A percentile compares a stretch with the other conserved stretches of the same genome.
These are phyloP conservation scores for Annulohypoxylon maeteangense DNA, from an alignment of 495 filamentous ascomycete species.

Conservation along the genomic window DNA sequence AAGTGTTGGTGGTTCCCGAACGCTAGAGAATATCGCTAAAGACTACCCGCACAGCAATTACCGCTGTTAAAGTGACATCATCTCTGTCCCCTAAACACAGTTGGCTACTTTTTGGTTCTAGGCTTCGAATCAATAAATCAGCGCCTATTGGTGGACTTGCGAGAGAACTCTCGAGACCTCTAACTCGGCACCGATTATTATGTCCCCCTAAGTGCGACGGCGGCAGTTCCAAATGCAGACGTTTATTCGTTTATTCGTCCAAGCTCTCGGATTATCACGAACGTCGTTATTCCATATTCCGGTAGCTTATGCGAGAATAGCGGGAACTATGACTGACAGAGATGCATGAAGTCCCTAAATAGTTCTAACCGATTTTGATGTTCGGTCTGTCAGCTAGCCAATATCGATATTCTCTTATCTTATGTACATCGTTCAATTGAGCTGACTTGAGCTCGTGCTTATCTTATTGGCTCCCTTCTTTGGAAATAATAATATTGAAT, in stretches of 20 bases:
- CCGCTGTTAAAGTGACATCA: slow-evolving; percentile 35
- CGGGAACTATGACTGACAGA: slow-evolving; percentile 30
- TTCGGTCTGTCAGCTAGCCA: slow-evolving; percentile 40
- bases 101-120: slow-evolving; percentile 28
- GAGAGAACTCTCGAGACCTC: slow-evolving; percentile 9
- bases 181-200: slow-evolving; percentile 22
- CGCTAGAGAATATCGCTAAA: slow-evolving; percentile 5
- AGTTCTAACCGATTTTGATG: slow-evolving; percentile 27
- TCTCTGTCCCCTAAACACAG: slow-evolving; percentile 17
- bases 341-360: slow-evolving; percentile 17
- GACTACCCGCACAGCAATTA: slow-evolving; percentile 6
- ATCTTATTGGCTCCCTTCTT: slow-evolving; percentile 18
- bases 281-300: slow-evolving; percentile 5
- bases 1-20: slow-evolving; percentile 22
- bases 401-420: slow-evolving; percentile 39
- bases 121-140: slow-evolving; percentile 17
- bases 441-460: slow-evolving; percentile 2
- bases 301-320: neutral
- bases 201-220: slow-evolving; percentile 24
- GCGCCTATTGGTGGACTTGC: slow-evolving; percentile 22
- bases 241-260: slow-evolving; percentile 12
- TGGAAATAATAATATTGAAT: slow-evolving; percentile 24
- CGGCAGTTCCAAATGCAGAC: slow-evolving; percentile 34
- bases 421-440: neutral
- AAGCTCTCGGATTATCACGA: slow-evolving; percentile 9